Evolutionary conservation across 2,329 filamentous ascomycete species (phyloP).

Genomic region (Thelonectria blattea): DNA sequence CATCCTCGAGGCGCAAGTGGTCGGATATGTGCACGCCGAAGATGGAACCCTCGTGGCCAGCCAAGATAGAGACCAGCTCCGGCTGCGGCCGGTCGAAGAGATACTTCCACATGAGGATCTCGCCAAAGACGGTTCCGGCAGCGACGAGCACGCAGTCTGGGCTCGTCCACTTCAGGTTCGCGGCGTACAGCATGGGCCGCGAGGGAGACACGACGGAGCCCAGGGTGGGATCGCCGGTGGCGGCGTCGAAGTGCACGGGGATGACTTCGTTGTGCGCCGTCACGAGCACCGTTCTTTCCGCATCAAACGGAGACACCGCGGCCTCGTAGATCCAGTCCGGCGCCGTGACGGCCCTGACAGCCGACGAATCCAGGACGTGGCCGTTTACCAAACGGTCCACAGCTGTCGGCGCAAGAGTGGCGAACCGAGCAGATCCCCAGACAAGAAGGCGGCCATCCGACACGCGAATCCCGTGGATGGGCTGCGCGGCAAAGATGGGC

Average conservation of each 20-base stretch:
- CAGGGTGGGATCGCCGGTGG: slow-evolving; percentile 46
- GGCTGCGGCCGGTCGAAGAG: slow-evolving; percentile 39
- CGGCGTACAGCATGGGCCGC: slow-evolving; percentile 87
- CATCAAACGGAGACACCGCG: slow-evolving; percentile 54
- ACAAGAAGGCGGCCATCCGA: slow-evolving; percentile 54
- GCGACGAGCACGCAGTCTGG: slow-evolving; percentile 72
- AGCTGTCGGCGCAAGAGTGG: slow-evolving; percentile 41
- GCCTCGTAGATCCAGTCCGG: slow-evolving; percentile 83
- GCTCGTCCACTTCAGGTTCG: slow-evolving; percentile 70
- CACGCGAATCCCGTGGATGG: slow-evolving; percentile 75
- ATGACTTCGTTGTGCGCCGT: slow-evolving; percentile 89
- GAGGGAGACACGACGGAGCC: slow-evolving; percentile 67
- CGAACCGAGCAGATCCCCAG: slow-evolving; percentile 74
- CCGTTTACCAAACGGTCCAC: slow-evolving; percentile 31
- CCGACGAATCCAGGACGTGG: slow-evolving; percentile 21
- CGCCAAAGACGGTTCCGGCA: slow-evolving; percentile 91
- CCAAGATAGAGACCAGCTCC: slow-evolving; percentile 60
- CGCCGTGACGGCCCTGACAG: slow-evolving; percentile 50
- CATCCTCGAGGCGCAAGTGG: slow-evolving; percentile 46
- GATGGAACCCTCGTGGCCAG: slow-evolving; percentile 87
- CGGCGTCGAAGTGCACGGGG: slow-evolving; percentile 48
- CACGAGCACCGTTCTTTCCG: slow-evolving; percentile 63
- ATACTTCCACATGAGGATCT: slow-evolving; percentile 89
- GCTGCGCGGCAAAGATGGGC: slow-evolving; percentile 68
- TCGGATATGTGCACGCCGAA: slow-evolving; percentile 85